Percentiles rank a stretch among this genome's conserved stretches.
phyloP scores from a whole-genome alignment of 73 alveolate genomes.

The Paramecium pentaurelia region DNA sequence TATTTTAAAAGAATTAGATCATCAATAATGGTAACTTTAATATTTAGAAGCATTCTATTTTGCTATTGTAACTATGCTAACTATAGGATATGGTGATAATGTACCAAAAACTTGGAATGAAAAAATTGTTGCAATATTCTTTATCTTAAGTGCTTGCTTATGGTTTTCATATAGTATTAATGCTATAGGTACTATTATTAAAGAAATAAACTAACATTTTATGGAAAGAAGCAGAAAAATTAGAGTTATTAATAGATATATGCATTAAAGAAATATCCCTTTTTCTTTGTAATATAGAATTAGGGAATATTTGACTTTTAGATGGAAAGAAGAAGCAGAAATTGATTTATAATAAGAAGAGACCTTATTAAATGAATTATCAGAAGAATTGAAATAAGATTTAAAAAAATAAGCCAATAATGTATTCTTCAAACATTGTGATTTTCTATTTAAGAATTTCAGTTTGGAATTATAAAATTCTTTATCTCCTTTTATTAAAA shows the following conservation, averaged over 20 bases:
- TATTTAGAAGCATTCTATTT: constrained; percentile 57
- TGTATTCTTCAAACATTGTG: constrained; percentile 28
- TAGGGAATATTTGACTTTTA: constrained; percentile 43
- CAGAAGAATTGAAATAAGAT: constrained; percentile 48
- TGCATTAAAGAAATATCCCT: constrained; percentile 39
- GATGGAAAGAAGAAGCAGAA: constrained; percentile 61
- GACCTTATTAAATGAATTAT: constrained; percentile 26
- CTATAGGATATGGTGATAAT: constrained; percentile 58
- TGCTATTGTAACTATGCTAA: constrained; percentile 55
- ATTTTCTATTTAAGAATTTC: constrained; percentile 24
- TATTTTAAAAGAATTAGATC: not conserved
- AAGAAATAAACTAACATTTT: constrained; percentile 4
- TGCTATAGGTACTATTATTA: constrained; percentile 27
- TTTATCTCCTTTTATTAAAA: not conserved
- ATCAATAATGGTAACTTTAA: constrained; percentile 41
- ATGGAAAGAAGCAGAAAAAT: constrained; percentile 43
- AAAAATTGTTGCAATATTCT: not conserved
- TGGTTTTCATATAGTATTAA: constrained; percentile 47
- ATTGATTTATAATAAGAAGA: constrained; percentile 47
- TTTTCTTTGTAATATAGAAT: constrained; percentile 5
- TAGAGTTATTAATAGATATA: constrained; percentile 45
- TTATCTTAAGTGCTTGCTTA: constrained; percentile 45
- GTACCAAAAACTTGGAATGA: constrained; percentile 54
- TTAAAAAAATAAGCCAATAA: constrained; percentile 41
- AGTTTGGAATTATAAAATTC: constrained; percentile 1